Evolutionary conservation across 768 basidiomycete genomes (phyloP).

Genomic region (Boletales sp.): DNA sequence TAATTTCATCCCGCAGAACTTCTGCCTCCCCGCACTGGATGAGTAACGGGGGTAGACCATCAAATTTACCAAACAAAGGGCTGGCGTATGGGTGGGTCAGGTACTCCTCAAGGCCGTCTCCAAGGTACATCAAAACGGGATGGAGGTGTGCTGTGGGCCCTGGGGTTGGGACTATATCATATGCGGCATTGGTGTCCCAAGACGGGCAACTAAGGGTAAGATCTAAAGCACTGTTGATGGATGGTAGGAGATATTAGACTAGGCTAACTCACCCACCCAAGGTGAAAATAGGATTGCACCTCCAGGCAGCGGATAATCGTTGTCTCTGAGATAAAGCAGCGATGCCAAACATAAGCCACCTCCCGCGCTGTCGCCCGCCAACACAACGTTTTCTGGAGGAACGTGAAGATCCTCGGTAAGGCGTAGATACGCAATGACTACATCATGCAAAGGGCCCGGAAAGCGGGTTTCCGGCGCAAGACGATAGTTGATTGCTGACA

Average conservation of each 20-base stretch:
- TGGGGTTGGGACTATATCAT: constrained; percentile 77
- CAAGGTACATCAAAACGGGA: constrained; percentile 92
- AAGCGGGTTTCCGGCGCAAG: constrained; percentile 94
- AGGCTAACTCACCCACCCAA: constrained; percentile 77
- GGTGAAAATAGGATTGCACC: constrained; percentile 89
- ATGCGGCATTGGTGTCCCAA: constrained; percentile 93
- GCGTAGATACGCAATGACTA: constrained; percentile 81
- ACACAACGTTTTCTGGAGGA: constrained; percentile 83
- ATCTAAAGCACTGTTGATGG: constrained; percentile 42
- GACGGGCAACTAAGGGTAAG: constrained; percentile 96
- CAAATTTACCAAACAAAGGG: constrained; percentile 88
- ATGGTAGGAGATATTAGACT: constrained; percentile 2
- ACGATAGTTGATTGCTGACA: constrained; percentile 85
- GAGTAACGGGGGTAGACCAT: constrained; percentile 82
- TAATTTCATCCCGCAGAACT: constrained; percentile 91
- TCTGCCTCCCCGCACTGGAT: constrained; percentile 94
- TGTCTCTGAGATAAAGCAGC: constrained; percentile 93
- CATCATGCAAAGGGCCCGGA: constrained; percentile 86
- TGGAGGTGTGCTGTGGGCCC: constrained; percentile 79
- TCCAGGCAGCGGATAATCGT: constrained; percentile 77
- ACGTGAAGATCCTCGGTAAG: constrained; percentile 86
- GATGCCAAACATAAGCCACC: constrained; percentile 83
- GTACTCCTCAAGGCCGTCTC: constrained; percentile 72
- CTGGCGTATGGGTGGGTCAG: constrained; percentile 96
- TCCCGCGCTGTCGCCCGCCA: constrained; percentile 92